Evolutionary conservation across 768 basidiomycete species (phyloP), one percentile per base, ranked within the genome.

Genomic region (Boletus rubescentipes): DNA sequence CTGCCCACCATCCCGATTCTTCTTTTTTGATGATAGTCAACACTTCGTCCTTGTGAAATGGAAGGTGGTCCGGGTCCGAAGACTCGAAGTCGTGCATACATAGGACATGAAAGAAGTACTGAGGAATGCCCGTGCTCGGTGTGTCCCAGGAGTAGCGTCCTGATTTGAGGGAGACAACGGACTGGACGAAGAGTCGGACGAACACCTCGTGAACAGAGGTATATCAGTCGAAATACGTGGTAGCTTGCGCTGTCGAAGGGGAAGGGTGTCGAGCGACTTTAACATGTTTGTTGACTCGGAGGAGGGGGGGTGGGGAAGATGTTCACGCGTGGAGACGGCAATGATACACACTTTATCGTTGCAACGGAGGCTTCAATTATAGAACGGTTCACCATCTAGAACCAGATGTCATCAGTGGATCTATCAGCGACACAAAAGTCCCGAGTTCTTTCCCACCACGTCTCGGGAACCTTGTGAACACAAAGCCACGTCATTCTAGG

Each of bases 1-100:
- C 90, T 18, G 86, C 89, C 87, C 89, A 91, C 89, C 89, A 91
- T 10, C 90, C 89, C 2, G 84, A 80, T 12, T 79, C 76, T 67
- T 90, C 87, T 67, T 81, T 77, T 67, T 83, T 83, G 41, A 91
- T 75, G 47, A 91, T 73, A 21, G 81, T 79, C 29, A 92, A 70
- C 20, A 90, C 79, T 58, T 91, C 89, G 56, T 82, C 81, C 71
- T 80, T 80, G 37, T 69, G 70, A 67, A 91, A 89, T 4, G 79
- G 71, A 16, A 91, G 75, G 51, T 85, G 82, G 61, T 78, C 79
- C 15, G 75, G 68, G 59, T 90, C 90, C 21, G 78, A 72, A 4
- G 87, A 80, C 21, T 74, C 65, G 61, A 87, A 91, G 69, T 90
- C 86, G 63, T 84, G 79, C 66, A 87, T 72, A 69, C 87, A 88